phyloP scores from a whole-genome alignment of 2,329 filamentous ascomycete genomes.

The Teratosphaeria nubilosa region DNA sequence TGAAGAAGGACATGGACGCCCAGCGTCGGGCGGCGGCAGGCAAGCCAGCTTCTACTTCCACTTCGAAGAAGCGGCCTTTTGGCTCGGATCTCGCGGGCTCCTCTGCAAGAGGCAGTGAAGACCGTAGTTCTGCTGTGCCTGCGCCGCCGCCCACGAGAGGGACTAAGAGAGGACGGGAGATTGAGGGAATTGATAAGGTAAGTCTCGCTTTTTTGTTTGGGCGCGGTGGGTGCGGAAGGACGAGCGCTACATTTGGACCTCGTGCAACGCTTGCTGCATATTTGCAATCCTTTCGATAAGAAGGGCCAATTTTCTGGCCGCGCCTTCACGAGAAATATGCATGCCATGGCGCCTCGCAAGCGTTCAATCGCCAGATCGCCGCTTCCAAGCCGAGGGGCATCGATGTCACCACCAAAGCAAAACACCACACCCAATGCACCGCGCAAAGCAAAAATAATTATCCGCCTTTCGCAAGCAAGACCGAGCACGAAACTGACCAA shows the following conservation, averaged over 20 bases:
- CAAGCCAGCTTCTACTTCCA: slow-evolving; percentile 32
- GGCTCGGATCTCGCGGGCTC: slow-evolving; percentile 45
- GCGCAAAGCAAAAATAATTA: background rate
- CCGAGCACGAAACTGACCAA: background rate
- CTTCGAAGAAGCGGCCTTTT: slow-evolving; percentile 44
- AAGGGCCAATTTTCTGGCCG: background rate
- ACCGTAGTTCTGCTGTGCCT: slow-evolving; percentile 55
- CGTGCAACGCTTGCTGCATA: background rate
- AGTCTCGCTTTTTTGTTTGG: slow-evolving; percentile 13
- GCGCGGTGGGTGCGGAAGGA: background rate
- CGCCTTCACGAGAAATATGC: background rate
- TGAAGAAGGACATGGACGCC: slow-evolving; percentile 57
- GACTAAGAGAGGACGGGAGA: slow-evolving; percentile 65
- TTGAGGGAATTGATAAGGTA: slow-evolving; percentile 68
- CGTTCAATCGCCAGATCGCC: background rate
- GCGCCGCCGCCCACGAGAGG: slow-evolving; percentile 48
- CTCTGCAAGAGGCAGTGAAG: slow-evolving; percentile 66
- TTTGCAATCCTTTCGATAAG: background rate
- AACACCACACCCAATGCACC: background rate
- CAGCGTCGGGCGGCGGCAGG: slow-evolving; percentile 39
- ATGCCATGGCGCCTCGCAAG: background rate
- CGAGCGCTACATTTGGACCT: background rate
- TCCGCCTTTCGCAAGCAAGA: background rate
- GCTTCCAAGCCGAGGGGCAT: background rate
- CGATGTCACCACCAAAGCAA: background rate